Evolutionary conservation across 179 eudicot species (phyloP).

Genomic region (Beta corolliflora): DNA sequence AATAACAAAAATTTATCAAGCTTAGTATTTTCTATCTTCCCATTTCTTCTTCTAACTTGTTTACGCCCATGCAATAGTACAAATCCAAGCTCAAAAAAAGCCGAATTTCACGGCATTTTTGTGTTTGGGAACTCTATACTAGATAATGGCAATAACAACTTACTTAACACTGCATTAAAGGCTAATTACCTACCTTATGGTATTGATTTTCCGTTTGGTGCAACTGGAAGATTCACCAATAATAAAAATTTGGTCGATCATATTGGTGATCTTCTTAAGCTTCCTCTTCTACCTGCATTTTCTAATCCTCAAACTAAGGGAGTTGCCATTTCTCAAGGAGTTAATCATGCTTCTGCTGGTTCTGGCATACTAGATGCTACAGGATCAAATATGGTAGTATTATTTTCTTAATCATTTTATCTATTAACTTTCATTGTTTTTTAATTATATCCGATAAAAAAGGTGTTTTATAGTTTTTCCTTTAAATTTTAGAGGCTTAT

Average conservation of each 20-base stretch:
- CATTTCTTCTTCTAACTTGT: not conserved
- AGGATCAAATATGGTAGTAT: conserved; percentile 15
- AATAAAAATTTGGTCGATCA: conserved; percentile 22
- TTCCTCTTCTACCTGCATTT: conserved; percentile 19
- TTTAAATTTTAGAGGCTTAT: too few species aligned
- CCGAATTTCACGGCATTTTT: conserved; percentile 26
- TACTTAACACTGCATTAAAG: not conserved
- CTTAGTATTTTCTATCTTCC: not conserved
- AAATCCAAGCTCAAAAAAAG: not conserved
- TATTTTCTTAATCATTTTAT: too few species aligned
- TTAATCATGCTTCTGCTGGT: conserved; percentile 30
- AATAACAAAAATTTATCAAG: conserved; percentile 7
- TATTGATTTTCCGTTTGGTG: conserved; percentile 19
- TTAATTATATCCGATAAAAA: too few species aligned
- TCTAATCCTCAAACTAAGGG: conserved; percentile 17
- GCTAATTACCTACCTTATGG: conserved; percentile 30
- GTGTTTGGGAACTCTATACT: conserved; percentile 26
- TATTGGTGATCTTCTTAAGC: conserved; percentile 22
- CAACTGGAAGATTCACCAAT: conserved; percentile 28
- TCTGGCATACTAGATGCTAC: conserved; percentile 33
- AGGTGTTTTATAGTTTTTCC: too few species aligned
- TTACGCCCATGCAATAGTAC: conserved; percentile 1
- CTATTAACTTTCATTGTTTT: too few species aligned
- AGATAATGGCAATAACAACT: conserved; percentile 12
- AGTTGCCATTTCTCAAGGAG: conserved; percentile 12